These are phyloP conservation scores for Megacollybia platyphylla DNA, from an alignment of 1,284 basidiomycete species.

Conservation along the genomic window DNA sequence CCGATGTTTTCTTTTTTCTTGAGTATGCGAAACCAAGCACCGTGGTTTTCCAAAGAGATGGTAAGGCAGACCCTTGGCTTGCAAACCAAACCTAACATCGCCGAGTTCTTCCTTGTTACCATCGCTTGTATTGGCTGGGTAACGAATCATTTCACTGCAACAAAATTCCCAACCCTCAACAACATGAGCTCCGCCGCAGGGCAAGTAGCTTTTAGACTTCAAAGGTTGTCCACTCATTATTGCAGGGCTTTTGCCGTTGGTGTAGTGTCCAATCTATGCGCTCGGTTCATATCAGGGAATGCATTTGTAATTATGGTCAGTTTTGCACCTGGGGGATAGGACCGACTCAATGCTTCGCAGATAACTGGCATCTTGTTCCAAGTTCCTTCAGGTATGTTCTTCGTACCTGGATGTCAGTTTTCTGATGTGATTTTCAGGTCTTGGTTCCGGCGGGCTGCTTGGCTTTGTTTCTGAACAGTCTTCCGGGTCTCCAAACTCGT, in stretches of 20 bases:
- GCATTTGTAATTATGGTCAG: constrained; percentile 69
- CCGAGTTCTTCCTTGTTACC: constrained; percentile 44
- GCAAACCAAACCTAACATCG: not conserved
- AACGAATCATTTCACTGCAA: constrained; percentile 62
- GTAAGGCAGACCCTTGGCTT: constrained; percentile 18
- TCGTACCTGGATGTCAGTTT: too few relatives aligned
- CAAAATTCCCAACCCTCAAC: constrained; percentile 54
- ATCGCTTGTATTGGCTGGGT: constrained; percentile 73
- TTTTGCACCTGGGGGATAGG: not conserved
- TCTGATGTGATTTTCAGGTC: constrained; percentile 33
- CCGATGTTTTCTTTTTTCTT: constrained; percentile 69
- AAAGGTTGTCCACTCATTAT: constrained; percentile 4
- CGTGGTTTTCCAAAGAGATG: constrained; percentile 61
- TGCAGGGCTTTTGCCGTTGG: constrained; percentile 73
- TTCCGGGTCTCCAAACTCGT: constrained; percentile 16
- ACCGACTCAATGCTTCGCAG: constrained; percentile 16
- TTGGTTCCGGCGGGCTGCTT: constrained; percentile 78
- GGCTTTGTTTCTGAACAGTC: constrained; percentile 54
- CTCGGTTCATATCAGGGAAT: constrained; percentile 67
- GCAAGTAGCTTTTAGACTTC: constrained; percentile 14
- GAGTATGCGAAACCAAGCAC: constrained; percentile 68
- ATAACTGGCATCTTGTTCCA: constrained; percentile 81
- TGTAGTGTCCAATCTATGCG: constrained; percentile 73
- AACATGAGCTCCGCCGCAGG: constrained; percentile 69
- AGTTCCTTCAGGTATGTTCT: constrained; percentile 31